These are phyloP conservation scores for Kappamyces sp. DNA, from an alignment of 192 early-diverging fungal species.

Conservation along the genomic window DNA sequence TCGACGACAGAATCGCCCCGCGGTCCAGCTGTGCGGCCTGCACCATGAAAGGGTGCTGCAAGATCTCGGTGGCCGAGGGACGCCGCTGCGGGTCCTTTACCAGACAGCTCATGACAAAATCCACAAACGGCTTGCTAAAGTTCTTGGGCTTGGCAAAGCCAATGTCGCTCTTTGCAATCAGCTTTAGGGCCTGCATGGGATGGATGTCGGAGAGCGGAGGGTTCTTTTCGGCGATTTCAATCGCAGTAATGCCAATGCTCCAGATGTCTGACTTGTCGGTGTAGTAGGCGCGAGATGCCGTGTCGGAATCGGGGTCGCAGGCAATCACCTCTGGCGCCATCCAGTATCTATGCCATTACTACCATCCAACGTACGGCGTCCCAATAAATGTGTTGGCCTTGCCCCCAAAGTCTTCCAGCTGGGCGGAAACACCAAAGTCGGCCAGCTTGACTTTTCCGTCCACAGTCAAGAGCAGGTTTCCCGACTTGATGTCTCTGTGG, in stretches of 20 bases:
- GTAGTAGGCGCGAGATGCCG: slow-evolving; percentile 37
- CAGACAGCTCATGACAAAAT: slow-evolving; percentile 52
- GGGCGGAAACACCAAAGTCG: slow-evolving; percentile 63
- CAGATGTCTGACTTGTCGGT: slow-evolving; percentile 58
- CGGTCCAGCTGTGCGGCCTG: slow-evolving; percentile 36
- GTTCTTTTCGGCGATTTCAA: slow-evolving; percentile 64
- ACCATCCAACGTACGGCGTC: slow-evolving; percentile 40
- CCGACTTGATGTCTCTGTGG: slow-evolving; percentile 63
- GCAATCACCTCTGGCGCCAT: slow-evolving; percentile 63
- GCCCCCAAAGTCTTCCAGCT: slow-evolving; percentile 33
- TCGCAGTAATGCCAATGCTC: slow-evolving; percentile 62
- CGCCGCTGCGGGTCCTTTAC: slow-evolving; percentile 48
- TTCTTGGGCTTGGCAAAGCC: slow-evolving; percentile 56
- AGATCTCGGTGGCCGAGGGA: slow-evolving; percentile 44
- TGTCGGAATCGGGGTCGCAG: slow-evolving; percentile 41
- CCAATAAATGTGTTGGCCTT: slow-evolving; percentile 58
- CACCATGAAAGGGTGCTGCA: slow-evolving; percentile 54
- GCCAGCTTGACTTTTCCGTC: slow-evolving; percentile 51
- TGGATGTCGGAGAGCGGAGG: slow-evolving; percentile 61
- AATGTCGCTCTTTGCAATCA: slow-evolving; percentile 49
- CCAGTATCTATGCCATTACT: slow-evolving; percentile 36
- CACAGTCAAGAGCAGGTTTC: slow-evolving; percentile 53
- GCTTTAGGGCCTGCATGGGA: slow-evolving; percentile 54
- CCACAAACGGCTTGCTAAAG: slow-evolving; percentile 51
- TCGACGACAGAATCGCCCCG: slow-evolving; percentile 37